Percentiles rank a stretch among this genome's conserved stretches.
phyloP scores from a whole-genome alignment of 1,139 yeast genomes.

The Taiozyma sp. region DNA sequence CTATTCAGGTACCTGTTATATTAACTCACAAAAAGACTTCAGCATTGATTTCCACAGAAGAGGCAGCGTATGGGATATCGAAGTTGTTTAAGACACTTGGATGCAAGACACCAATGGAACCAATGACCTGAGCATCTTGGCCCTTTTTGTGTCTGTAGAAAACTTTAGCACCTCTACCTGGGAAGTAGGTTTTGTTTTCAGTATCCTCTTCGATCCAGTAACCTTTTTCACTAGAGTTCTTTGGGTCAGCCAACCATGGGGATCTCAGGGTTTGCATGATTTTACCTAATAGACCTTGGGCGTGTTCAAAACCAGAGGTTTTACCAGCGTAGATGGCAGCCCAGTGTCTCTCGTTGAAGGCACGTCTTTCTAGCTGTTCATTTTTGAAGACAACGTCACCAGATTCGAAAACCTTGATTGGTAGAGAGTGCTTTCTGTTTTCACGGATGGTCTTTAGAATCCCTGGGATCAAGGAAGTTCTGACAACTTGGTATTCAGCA shows the following conservation, averaged over 20 bases:
- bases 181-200: constrained; percentile 76
- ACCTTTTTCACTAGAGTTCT: constrained; percentile 55
- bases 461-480: constrained; percentile 93
- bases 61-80: constrained; percentile 91
- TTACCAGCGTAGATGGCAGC: constrained; percentile 93
- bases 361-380: constrained; percentile 76
- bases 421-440: constrained; percentile 92
- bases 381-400: constrained; percentile 94
- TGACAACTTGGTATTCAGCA: constrained; percentile 92
- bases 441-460: constrained; percentile 92
- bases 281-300: constrained; percentile 93
- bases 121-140: constrained; percentile 56
- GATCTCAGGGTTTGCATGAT: constrained; percentile 96
- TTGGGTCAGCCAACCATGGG: constrained; percentile 65
- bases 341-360: constrained; percentile 92
- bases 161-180: constrained; percentile 94
- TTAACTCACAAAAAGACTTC: constrained; percentile 64
- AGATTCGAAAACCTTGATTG: constrained; percentile 90
- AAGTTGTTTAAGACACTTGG: constrained; percentile 87
- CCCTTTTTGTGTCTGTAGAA: constrained; percentile 64
- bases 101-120: constrained; percentile 90
- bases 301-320: constrained; percentile 89
- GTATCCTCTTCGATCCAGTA: constrained; percentile 79
- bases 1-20: neutral
- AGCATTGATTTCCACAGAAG: constrained; percentile 85